A percentile compares a stretch with the other conserved stretches of the same genome.
Conservation (phyloP, 2,329 filamentous ascomycete species). For the Drechslerella dactyloides region DNA sequence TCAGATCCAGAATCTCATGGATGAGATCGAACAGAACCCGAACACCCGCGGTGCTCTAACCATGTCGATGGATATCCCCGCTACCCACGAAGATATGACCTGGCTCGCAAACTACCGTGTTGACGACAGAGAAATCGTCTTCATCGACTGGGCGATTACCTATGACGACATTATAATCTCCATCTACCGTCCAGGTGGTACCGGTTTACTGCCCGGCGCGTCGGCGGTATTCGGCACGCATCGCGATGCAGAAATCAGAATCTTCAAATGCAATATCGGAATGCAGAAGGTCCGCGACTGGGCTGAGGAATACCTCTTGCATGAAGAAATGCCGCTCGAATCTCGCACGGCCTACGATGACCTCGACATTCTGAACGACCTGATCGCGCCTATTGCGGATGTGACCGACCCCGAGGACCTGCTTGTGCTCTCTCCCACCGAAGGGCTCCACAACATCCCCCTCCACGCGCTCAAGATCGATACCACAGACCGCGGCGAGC, state of each 20-base stretch:
- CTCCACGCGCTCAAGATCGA: constrained; percentile 29
- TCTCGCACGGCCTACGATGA: constrained; percentile 26
- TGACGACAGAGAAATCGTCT: constrained; percentile 27
- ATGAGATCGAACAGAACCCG: constrained; percentile 27
- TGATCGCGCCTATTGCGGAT: constrained; percentile 24
- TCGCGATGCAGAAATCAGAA: constrained; percentile 14
- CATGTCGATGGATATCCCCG: constrained; percentile 34
- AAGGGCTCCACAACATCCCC: constrained; percentile 30
- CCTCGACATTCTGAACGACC: constrained; percentile 19
- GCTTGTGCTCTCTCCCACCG: constrained; percentile 36
- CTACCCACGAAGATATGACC: constrained; percentile 43
- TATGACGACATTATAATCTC: constrained; percentile 42
- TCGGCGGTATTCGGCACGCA: constrained; percentile 1
- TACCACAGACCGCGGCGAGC: constrained; percentile 12
- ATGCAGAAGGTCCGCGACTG: constrained; percentile 20
- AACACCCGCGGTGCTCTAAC: constrained; percentile 26
- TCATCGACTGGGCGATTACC: constrained; percentile 37
- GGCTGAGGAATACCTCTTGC: constrained; percentile 23
- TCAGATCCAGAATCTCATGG: constrained; percentile 16
- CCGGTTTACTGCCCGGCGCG: not conserved
- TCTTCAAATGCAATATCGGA: constrained; percentile 14
- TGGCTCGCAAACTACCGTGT: constrained; percentile 37
- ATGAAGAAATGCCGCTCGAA: constrained; percentile 29
- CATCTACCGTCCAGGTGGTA: constrained; percentile 29
- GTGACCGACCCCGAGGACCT: constrained; percentile 34